Base-by-base conservation (phyloP, 1,139 yeast species). In the Candida freyschussii region DNA sequence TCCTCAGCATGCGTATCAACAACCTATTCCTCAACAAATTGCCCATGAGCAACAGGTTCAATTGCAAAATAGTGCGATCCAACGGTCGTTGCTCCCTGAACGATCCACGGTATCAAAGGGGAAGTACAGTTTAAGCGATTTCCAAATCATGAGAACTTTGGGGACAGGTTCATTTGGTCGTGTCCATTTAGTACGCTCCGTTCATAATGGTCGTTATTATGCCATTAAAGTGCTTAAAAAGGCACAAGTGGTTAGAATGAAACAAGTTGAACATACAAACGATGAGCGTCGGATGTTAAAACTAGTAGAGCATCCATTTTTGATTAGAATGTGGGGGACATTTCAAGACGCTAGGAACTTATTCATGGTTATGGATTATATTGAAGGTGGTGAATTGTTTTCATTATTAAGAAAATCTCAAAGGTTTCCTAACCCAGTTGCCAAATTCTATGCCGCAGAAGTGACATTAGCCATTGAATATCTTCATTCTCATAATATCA, bases 111-210 rank as follows among this genome's bases (percentile, higher is more conserved):
- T 75, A 9, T 82, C 96, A 21, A 83, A 84, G 56, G 96, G 96
- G 29, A 89, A 87, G 58, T 91, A 91, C 60, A 72, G 87, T 9
- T 62, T 91, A 29, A 69, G 75, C 37, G 98, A 91, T 63, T 91
- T 91, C 59, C 93, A 85, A 53, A 85, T 91, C 41, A 77, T 86
- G 74, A 70, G 98, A 45, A 91, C 98, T 1, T 67, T 91, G 40
- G 98, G 98, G 16, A 91, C 98, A 0, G 98, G 98, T 8, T 87
- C 97, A 4, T 91, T 91, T 65, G 98, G 98, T 18, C 67, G 98
- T 38, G 98, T 91, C 30, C 98, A 91, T 60, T 67, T 91, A 43
- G 96, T 91, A 4, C 68, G 96, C 41, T 80, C 94, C 8, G 84
- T 87, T 31, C 98, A 91, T 61, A 91, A 91, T 62, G 91, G 93